Base-by-base conservation (phyloP, 441 rosid species). In the Pelargonium fulgidum region DNA sequence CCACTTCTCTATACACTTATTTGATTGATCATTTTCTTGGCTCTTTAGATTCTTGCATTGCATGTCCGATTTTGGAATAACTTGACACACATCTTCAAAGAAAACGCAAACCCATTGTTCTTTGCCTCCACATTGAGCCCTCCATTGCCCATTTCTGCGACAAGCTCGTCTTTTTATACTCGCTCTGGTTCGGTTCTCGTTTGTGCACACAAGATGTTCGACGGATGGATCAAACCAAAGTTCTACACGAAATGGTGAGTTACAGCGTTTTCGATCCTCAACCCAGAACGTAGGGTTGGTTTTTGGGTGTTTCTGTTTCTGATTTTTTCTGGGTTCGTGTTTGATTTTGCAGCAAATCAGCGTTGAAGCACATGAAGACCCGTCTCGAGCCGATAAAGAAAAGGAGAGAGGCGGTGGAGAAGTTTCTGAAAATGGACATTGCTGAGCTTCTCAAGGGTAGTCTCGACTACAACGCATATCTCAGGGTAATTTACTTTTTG, bases 391-490 rank as follows among this genome's bases (percentile, higher is more conserved):
- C 81, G 24, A 81, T 86, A 56, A 84, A 73, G 87, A 91, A 82
- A 82, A 91, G 83, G 86, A 89, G 86, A 75, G 71, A 36, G 64
- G 78, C 89, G 9, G 82, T 87, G 62, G 78, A 78, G 66, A 86
- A 82, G 78, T 88, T 73, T 75, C 64, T 89, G 81, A 89, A 80
- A 82, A 85, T 83, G 26, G 96, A 88, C 80, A 75, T 91, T 67
- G 92, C 81, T 26, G 96, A 88, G 61, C 97, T 93, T 67, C 88
- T 93, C 64, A 79, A 64, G 68, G 81, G 52, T 26, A 83, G 73
- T 66, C 82, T 81, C 70, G 89, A 87, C 78, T 70, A 79, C 75
- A 84, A 86, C 75, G 97, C 99, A 9, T 89, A 81, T 66, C 84
- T 86, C 72, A 87, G 95, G 96, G 99, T 93, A 70, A 66, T 13